A percentile compares a stretch with the other conserved stretches of the same genome.
Evolutionary conservation across 768 basidiomycete species (phyloP).

Genomic region (Termitomyces sp.): DNA sequence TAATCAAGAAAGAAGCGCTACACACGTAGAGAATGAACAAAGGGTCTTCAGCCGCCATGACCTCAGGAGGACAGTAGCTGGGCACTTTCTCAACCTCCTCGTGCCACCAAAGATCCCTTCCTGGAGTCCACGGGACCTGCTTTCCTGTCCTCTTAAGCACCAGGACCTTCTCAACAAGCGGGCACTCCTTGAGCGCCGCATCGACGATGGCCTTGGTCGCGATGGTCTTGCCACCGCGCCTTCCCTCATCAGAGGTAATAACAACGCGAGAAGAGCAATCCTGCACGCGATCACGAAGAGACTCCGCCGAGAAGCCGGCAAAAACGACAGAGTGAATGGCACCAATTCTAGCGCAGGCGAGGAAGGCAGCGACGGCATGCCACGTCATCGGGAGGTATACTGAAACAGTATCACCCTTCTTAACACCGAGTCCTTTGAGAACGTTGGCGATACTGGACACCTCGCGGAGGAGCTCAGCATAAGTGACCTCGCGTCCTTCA

Average conservation of each 20-base stretch:
- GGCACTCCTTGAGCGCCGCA: constrained; percentile 81
- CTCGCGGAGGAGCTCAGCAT: constrained; percentile 84
- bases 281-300: constrained; percentile 85
- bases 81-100: constrained; percentile 85
- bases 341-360: constrained; percentile 96
- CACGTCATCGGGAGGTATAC: constrained; percentile 93
- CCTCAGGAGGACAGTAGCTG: constrained; percentile 82
- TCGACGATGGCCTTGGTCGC: constrained; percentile 95
- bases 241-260: constrained; percentile 94
- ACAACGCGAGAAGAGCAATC: constrained; percentile 91
- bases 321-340: constrained; percentile 98
- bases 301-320: constrained; percentile 94
- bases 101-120: constrained; percentile 95
- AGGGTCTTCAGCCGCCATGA: constrained; percentile 93
- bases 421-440: constrained; percentile 84
- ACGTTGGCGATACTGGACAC: constrained; percentile 91
- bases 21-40: constrained; percentile 97
- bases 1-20: constrained; percentile 16
- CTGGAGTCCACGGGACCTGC: constrained; percentile 75
- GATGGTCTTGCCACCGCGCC: constrained; percentile 91
- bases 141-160: constrained; percentile 88
- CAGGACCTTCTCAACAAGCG: constrained; percentile 85
- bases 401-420: constrained; percentile 94
- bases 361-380: constrained; percentile 95
- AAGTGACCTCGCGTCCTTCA: constrained; percentile 74